Base-by-base conservation (phyloP, 371 early-diverging fungal genomes). In the Syncephalastrum racemosum region DNA sequence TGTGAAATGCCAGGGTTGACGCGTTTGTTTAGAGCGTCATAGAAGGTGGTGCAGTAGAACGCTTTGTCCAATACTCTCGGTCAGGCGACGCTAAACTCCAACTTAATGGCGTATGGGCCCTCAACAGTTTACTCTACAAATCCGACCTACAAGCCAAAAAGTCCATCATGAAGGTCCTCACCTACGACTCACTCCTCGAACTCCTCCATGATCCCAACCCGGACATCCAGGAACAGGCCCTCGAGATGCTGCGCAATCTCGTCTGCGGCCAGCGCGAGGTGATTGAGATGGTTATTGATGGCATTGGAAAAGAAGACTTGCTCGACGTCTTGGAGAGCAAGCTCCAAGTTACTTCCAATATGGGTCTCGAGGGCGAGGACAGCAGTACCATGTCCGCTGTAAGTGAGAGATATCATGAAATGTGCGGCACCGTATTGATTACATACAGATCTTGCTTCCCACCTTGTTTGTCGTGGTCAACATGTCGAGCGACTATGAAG, bases 71-170 rank as follows among this genome's bases (percentile, higher is more conserved):
- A 18, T 81, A 90, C 60, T 77, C 86, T 2, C 68, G 70, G 18
- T 80, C 77, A 4, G 64, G 60, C 0, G 77, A 86, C 44, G 39
- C 74, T 12, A 69, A 69, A 22, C 65, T 93, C 10, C 76, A 88
- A 47, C 60, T 90, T 40, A 92, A 95, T 63, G 86, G 88, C 7
- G 75, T 92, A 2, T 95, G 94, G 93, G 90, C 91, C 2, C 65
- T 95, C 48, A 92, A 92, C 50, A 95, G 92, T 68, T 65, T 93
- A 27, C 71, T 92, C 14, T 93, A 73, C 66, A 81, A 84, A 49
- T 88, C 92, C 2, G 86, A 88, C 39, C 62, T 85, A 14, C 78
- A 74, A 0, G 76, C 85, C 18, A 93, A 93, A 65, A 71, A 76
- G 31, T 63, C 73, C 10, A 89, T 93, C 0, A 91, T 95, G 88